These are phyloP conservation scores for Millerago galiae DNA, from an alignment of 805 yeast genomes.

Conservation along the genomic window DNA sequence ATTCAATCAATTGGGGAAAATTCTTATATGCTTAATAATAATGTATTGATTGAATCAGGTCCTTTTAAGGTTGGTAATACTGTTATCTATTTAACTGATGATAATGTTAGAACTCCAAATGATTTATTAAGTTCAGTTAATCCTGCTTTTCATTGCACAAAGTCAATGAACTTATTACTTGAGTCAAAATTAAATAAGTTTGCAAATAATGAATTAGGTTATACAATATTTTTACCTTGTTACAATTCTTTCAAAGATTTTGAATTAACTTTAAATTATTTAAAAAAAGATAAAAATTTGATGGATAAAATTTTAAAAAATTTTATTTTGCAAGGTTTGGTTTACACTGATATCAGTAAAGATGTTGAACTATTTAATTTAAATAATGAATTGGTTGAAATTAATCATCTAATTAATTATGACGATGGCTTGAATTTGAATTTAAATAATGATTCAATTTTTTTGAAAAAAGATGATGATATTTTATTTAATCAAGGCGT, in stretches of 20 bases:
- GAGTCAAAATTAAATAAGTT: slow-evolving; percentile 46
- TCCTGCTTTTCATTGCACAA: slow-evolving; percentile 56
- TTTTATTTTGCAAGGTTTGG: slow-evolving; percentile 51
- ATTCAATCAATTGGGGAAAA: slow-evolving; percentile 29
- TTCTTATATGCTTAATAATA: slow-evolving; percentile 47
- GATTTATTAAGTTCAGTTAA: slow-evolving; percentile 61
- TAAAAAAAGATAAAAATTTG: slow-evolving; percentile 45
- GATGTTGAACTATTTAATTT: slow-evolving; percentile 24
- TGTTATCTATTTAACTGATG: slow-evolving; percentile 57
- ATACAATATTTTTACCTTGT: slow-evolving; percentile 75
- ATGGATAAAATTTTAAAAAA: slow-evolving; percentile 50
- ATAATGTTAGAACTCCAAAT: slow-evolving; percentile 55
- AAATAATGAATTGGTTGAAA: slow-evolving; percentile 20
- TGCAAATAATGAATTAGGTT: slow-evolving; percentile 51
- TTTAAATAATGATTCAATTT: slow-evolving; percentile 17
- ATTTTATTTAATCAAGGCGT: slow-evolving; percentile 81
- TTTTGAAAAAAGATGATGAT: slow-evolving; percentile 42
- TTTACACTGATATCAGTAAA: slow-evolving; percentile 57
- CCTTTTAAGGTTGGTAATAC: slow-evolving; percentile 55
- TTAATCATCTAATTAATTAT: slow-evolving; percentile 8
- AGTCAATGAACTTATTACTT: slow-evolving; percentile 52
- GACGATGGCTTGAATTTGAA: slow-evolving; percentile 19
- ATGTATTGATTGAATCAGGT: slow-evolving; percentile 36
- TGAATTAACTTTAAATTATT: slow-evolving; percentile 53
- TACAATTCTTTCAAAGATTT: slow-evolving; percentile 63